Evolutionary conservation across 257 asterid genomes (phyloP).

Genomic region (Scutellaria minor): DNA sequence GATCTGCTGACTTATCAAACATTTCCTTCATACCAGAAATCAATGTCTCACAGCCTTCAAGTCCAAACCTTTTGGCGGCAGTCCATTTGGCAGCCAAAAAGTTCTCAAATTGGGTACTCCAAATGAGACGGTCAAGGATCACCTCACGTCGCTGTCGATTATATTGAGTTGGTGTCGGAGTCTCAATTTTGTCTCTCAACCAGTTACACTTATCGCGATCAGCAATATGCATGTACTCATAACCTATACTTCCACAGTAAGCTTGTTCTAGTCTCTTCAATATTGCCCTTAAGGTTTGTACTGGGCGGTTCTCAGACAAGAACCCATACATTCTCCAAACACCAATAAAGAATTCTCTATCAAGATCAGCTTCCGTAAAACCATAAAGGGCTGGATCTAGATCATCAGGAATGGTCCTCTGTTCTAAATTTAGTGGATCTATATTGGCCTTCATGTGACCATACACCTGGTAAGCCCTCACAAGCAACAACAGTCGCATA

Average conservation of each 20-base stretch:
- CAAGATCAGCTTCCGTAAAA: slow-evolving; percentile 91
- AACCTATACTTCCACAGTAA: slow-evolving; percentile 91
- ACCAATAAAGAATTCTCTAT: slow-evolving; percentile 91
- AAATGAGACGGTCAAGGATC: slow-evolving; percentile 88
- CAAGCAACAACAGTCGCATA: slow-evolving; percentile 86
- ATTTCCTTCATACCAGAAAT: slow-evolving; percentile 99
- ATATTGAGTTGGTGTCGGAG: slow-evolving; percentile 77
- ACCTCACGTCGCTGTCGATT: slow-evolving; percentile 82
- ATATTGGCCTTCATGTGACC: slow-evolving; percentile 96
- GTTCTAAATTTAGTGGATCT: slow-evolving; percentile 84
- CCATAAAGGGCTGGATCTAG: slow-evolving; percentile 88
- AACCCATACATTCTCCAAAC: slow-evolving; percentile 96
- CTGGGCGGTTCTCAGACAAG: slow-evolving; percentile 97
- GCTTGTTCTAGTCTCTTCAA: slow-evolving; percentile 95
- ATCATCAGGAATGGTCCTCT: slow-evolving; percentile 83
- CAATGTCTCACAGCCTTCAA: slow-evolving; percentile 97
- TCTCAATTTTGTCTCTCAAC: slow-evolving; percentile 95
- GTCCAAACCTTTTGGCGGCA: slow-evolving; percentile 95
- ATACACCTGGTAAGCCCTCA: slow-evolving; percentile 94
- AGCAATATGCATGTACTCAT: slow-evolving; percentile 95
- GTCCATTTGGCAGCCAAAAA: slow-evolving; percentile 96
- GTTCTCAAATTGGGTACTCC: slow-evolving; percentile 94
- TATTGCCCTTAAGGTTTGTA: slow-evolving; percentile 85
- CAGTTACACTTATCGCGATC: slow-evolving; percentile 95
- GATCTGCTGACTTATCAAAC: slow-evolving; percentile 95